These are phyloP conservation scores for Candida sphagnicola DNA, from an alignment of 805 yeast species.

Conservation along the genomic window DNA sequence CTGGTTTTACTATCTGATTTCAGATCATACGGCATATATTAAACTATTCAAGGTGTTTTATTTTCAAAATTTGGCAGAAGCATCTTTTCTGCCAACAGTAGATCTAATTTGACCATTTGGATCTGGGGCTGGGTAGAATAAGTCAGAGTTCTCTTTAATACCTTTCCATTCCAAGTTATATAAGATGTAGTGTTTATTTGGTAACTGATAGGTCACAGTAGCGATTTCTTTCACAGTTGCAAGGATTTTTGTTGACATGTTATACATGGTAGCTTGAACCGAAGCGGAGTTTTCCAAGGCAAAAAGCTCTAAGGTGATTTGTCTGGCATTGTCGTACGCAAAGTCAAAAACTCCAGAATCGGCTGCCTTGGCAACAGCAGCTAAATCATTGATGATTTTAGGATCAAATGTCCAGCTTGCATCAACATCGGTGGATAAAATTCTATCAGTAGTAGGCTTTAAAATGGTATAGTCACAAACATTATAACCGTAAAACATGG, in stretches of 20 bases:
- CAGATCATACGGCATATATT: background rate
- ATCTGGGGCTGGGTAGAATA: conserved; percentile 86
- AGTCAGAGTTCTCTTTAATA: conserved; percentile 70
- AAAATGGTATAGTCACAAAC: conserved; percentile 86
- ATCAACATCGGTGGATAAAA: conserved; percentile 81
- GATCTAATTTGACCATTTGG: conserved; percentile 91
- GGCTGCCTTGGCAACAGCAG: conserved; percentile 47
- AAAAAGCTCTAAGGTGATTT: conserved; percentile 68
- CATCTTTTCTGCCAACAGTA: conserved; percentile 66
- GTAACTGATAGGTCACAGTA: conserved; percentile 70
- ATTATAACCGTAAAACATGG: conserved; percentile 87
- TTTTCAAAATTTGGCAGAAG: conserved; percentile 45
- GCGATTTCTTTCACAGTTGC: conserved; percentile 51
- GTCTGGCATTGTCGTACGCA: conserved; percentile 59
- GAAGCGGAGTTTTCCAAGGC: conserved; percentile 89
- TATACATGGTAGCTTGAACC: conserved; percentile 95
- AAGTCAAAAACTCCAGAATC: conserved; percentile 61
- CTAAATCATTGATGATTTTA: conserved; percentile 46
- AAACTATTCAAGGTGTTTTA: background rate
- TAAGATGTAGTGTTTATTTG: conserved; percentile 89
- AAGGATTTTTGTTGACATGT: conserved; percentile 78
- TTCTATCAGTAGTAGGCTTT: conserved; percentile 77
- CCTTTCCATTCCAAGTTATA: conserved; percentile 84
- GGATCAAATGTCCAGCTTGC: conserved; percentile 67
- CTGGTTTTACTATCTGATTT: no score